A percentile compares a stretch with the other conserved stretches of the same genome.
Conservation (phyloP, 2,329 filamentous ascomycete species). For the Xylariaceae sp. region DNA sequence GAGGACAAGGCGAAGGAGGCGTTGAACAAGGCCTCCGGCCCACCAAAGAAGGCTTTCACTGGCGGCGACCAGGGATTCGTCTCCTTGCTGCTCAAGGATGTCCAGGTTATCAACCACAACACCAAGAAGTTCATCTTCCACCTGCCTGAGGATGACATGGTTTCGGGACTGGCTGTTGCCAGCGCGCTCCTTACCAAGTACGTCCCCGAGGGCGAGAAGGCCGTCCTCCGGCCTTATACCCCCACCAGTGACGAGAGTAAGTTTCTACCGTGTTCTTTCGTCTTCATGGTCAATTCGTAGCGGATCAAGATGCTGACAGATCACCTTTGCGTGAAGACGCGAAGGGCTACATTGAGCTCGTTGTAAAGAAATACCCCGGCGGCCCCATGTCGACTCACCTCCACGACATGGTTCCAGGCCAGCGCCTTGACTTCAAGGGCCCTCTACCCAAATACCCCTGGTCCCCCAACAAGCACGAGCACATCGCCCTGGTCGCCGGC, state of each 20-base stretch:
- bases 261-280: slow-evolving; percentile 18
- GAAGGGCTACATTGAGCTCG: slow-evolving; percentile 76
- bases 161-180: slow-evolving; percentile 75
- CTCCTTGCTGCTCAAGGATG: slow-evolving; percentile 69
- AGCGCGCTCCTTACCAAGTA: slow-evolving; percentile 91
- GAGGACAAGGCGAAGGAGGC: slow-evolving; percentile 49
- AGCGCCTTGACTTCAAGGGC: slow-evolving; percentile 87
- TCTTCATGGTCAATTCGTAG: not conserved
- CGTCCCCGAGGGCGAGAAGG: slow-evolving; percentile 80
- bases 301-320: slow-evolving; percentile 40
- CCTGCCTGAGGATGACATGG: slow-evolving; percentile 75
- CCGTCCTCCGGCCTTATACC: slow-evolving; percentile 87
- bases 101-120: slow-evolving; percentile 85
- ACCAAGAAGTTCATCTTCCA: slow-evolving; percentile 89
- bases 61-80: slow-evolving; percentile 90
- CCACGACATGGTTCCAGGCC: slow-evolving; percentile 74
- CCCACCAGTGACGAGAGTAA: slow-evolving; percentile 79
- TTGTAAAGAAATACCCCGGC: slow-evolving; percentile 86
- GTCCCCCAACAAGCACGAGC: slow-evolving; percentile 85
- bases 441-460: slow-evolving; percentile 92
- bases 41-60: slow-evolving; percentile 54
- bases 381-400: slow-evolving; percentile 91
- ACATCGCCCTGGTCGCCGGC: slow-evolving; percentile 83
- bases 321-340: too few species aligned
- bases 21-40: slow-evolving; percentile 27